phyloP scores from a whole-genome alignment of 2,329 filamentous ascomycete genomes.

The Epichloe sylvatica region DNA sequence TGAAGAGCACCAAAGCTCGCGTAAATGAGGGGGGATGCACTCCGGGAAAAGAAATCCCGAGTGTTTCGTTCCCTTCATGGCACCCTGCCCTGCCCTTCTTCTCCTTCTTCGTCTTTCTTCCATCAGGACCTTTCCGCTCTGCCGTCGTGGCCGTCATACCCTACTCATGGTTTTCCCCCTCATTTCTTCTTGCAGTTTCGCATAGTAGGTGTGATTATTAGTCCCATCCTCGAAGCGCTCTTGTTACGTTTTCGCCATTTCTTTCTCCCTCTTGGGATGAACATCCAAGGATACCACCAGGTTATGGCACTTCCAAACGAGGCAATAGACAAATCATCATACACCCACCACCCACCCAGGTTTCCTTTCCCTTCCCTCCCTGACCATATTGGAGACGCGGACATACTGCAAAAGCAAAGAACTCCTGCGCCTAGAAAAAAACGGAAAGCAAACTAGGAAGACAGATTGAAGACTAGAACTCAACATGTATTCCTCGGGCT shows the following conservation, averaged over 20 bases:
- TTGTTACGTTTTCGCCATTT: not conserved
- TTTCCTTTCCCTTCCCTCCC: not conserved
- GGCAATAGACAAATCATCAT: constrained; percentile 2
- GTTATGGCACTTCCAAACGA: not conserved
- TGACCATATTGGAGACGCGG: not conserved
- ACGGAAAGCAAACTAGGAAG: not conserved
- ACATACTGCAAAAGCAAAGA: not conserved
- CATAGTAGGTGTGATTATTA: not conserved
- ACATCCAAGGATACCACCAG: not conserved
- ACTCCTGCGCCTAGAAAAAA: not conserved
- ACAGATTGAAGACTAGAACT: not conserved
- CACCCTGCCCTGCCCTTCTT: not conserved
- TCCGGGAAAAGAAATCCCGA: not conserved
- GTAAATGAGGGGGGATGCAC: not conserved
- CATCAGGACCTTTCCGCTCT: not conserved
- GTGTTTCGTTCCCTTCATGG: not conserved
- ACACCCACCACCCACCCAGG: constrained; percentile 1
- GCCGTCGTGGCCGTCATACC: not conserved
- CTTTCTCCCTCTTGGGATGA: not conserved
- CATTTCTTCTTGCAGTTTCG: not conserved
- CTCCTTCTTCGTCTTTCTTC: not conserved
- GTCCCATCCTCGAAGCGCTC: not conserved
- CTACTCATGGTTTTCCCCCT: not conserved
- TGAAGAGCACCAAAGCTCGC: not conserved
- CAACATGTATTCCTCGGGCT: not conserved